Conservation (phyloP, 345 rosid genomes). For the Fremontodendron californicum region DNA sequence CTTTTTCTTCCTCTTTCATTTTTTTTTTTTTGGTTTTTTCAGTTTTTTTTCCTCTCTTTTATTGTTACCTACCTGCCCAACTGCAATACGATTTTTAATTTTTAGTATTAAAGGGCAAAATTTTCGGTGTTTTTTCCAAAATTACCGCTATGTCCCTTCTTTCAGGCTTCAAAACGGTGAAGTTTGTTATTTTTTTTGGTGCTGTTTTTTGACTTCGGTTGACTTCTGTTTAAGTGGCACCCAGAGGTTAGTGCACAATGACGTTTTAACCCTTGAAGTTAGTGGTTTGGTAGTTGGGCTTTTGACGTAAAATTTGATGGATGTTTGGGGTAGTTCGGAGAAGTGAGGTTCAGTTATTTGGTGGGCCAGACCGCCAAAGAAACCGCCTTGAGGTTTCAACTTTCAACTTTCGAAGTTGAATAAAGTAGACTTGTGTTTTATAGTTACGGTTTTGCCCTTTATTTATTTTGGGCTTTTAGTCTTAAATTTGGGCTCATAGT, state of each 20-base stretch:
- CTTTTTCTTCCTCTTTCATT: constrained; percentile 24
- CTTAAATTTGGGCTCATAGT: neutral
- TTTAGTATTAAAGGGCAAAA: constrained; percentile 20
- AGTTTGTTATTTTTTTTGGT: neutral
- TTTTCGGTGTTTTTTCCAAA: constrained; percentile 29
- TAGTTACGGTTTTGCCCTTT: constrained; percentile 19
- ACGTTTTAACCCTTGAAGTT: neutral
- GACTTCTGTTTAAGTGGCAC: constrained; percentile 19
- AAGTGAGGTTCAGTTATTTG: constrained; percentile 19
- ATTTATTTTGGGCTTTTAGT: neutral
- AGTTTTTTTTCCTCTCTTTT: constrained; percentile 20
- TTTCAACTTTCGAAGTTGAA: constrained; percentile 14
- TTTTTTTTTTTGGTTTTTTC: neutral
- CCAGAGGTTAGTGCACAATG: neutral
- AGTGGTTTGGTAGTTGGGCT: fast-evolving
- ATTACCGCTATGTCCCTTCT: constrained; percentile 25
- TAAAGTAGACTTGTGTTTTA: too few species aligned
- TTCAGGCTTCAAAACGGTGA: neutral
- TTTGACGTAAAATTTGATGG: neutral
- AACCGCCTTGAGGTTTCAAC: constrained; percentile 18
- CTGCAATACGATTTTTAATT: constrained; percentile 38
- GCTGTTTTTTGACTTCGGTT: neutral
- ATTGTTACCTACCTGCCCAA: constrained; percentile 44
- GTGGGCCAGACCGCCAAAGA: constrained; percentile 19
- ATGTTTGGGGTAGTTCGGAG: neutral